A percentile compares a stretch with the other conserved stretches of the same genome.
Conservation (phyloP, 1,284 basidiomycete genomes). For the Papiliotrema laurentii region DNA sequence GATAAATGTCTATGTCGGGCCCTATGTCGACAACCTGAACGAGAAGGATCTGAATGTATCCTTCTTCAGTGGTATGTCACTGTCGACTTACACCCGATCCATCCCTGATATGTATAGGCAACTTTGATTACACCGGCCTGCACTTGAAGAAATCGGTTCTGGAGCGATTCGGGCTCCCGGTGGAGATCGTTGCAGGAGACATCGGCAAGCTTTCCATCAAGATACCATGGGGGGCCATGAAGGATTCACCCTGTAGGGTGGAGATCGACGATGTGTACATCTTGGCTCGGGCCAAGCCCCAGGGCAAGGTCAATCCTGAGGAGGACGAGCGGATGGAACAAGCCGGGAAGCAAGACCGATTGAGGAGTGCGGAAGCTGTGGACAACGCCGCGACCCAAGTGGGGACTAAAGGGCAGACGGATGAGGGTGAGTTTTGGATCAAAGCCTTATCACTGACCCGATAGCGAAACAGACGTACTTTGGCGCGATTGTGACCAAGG, state of each 20-base stretch:
- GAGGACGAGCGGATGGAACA: slow-evolving; percentile 82
- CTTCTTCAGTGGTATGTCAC: slow-evolving; percentile 72
- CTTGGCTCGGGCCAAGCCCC: slow-evolving; percentile 52
- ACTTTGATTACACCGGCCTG: slow-evolving; percentile 74
- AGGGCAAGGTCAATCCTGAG: slow-evolving; percentile 61
- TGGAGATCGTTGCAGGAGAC: slow-evolving; percentile 94
- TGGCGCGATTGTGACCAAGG: slow-evolving; percentile 79
- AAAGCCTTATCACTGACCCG: not conserved
- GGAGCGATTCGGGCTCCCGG: slow-evolving; percentile 92
- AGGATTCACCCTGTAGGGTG: slow-evolving; percentile 88
- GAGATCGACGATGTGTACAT: slow-evolving; percentile 93
- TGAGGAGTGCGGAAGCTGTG: slow-evolving; percentile 83
- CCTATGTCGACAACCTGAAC: slow-evolving; percentile 96
- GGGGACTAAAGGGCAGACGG: slow-evolving; percentile 35
- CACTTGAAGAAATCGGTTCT: slow-evolving; percentile 89
- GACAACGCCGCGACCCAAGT: slow-evolving; percentile 54
- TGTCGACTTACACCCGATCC: not conserved
- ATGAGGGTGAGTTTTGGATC: slow-evolving; percentile 24
- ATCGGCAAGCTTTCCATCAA: slow-evolving; percentile 88
- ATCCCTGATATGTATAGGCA: slow-evolving; percentile 55
- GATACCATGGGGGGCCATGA: slow-evolving; percentile 93
- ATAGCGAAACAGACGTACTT: slow-evolving; percentile 67
- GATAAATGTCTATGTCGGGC: slow-evolving; percentile 87
- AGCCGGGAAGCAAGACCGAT: slow-evolving; percentile 80
- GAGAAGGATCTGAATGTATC: slow-evolving; percentile 93